A percentile compares a stretch with the other conserved stretches of the same genome.
Conservation (phyloP, 2,329 filamentous ascomycete species). For the Emergomyces pasteurianus region DNA sequence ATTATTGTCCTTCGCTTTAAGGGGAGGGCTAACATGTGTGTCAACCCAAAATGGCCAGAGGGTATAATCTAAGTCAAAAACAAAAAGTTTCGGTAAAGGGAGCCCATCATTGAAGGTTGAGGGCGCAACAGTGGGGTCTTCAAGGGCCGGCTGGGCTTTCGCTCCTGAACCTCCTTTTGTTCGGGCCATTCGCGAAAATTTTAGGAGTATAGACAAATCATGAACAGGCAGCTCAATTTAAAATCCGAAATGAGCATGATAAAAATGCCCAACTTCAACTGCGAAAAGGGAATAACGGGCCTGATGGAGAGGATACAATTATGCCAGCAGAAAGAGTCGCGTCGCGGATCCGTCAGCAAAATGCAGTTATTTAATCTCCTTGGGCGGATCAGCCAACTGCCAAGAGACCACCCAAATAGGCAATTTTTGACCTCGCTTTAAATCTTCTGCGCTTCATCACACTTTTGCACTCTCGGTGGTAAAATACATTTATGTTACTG, state of each 20-base stretch:
- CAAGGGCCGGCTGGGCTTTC: conserved; percentile 5
- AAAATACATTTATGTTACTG: not conserved
- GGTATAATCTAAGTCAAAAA: conserved; percentile 96
- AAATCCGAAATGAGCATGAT: not conserved
- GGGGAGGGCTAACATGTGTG: conserved; percentile 69
- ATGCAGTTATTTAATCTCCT: not conserved
- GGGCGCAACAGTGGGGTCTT: conserved; percentile 25
- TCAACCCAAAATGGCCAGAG: conserved; percentile 99
- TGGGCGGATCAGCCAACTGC: too few species aligned
- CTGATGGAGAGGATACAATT: too few species aligned
- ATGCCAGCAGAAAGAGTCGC: too few species aligned
- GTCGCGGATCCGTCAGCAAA: not conserved
- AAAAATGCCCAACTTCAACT: not conserved
- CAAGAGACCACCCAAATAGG: not conserved
- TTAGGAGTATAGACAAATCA: not conserved
- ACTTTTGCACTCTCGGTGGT: too few species aligned
- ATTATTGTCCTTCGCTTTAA: conserved; percentile 49
- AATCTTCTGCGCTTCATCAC: too few species aligned
- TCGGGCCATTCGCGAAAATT: not conserved
- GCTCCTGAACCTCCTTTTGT: conserved; percentile 5
- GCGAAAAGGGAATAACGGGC: not conserved
- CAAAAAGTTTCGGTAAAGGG: conserved; percentile 69
- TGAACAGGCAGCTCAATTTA: not conserved
- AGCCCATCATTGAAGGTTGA: conserved; percentile 52
- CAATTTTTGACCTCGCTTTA: not conserved